Base-by-base conservation (phyloP, 1,139 yeast genomes). In the Blastobotrys indianensis region DNA sequence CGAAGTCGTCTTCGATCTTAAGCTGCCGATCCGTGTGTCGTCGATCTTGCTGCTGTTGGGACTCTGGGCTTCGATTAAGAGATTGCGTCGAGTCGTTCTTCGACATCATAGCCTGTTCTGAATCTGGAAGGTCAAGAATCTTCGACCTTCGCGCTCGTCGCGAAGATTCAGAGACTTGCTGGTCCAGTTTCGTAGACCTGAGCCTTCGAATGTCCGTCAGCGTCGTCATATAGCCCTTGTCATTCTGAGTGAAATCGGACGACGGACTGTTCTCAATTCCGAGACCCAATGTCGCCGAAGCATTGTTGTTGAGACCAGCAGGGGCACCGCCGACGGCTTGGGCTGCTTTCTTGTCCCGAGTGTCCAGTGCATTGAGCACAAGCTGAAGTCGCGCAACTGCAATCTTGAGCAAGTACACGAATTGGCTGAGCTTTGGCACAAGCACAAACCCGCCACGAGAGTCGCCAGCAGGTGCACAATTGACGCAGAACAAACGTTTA, bases 331-430 rank as follows among this genome's bases (percentile, higher is more conserved):
- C 54, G 1, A 51, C 39, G 9, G 51, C 50, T 5, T 54, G 52
- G 1, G 52, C 49, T 8, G 50, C 44, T 38, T 56, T 56, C 28
- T 51, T 49, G 37, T 61, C 62, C 8, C 61, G 46, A 1, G 62
- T 56, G 51, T 72, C 75, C 38, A 54, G 54, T 16, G 69, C 67
- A 31, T 71, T 72, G 76, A 86, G 79, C 0, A 84, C 88, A 17
- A 81, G 75, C 56, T 77, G 80, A 2, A 95, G 82, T 49, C 97
- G 74, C 5, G 83, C 77, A 42, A 88, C 71, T 0, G 97, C 97
- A 54, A 92, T 88, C 57, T 85, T 84, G 54, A 90, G 69, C 42
- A 92, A 68, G 61, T 80, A 87, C 23, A 82, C 72, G 60, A 87
- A 75, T 64, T 92, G 97, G 16, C 78, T 65, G 42, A 87, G 73